Percentiles rank a stretch among this genome's conserved stretches.
These are phyloP conservation scores for Lathyrus oleraceus DNA, from an alignment of 306 rosid genomes.

Conservation along the genomic window DNA sequence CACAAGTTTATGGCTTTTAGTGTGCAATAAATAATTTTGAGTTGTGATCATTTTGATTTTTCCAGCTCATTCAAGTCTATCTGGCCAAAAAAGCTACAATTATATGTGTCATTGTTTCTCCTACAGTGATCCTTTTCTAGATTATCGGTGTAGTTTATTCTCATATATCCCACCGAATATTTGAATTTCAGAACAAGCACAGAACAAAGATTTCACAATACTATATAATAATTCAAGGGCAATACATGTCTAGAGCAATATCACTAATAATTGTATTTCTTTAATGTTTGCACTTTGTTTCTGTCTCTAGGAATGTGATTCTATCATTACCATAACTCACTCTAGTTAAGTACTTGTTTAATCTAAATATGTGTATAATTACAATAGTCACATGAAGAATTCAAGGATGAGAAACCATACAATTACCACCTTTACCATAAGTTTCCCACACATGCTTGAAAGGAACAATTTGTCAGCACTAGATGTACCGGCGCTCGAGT, in stretches of 20 bases:
- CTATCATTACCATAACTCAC: background rate
- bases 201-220: background rate
- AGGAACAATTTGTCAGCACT: slow-evolving; percentile 27
- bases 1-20: background rate
- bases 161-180: background rate
- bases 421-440: slow-evolving; percentile 27
- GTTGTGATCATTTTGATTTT: slow-evolving; percentile 9
- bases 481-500: slow-evolving; percentile 17
- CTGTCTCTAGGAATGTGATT: background rate
- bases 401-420: slow-evolving; percentile 32
- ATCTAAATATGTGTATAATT: slow-evolving; percentile 18
- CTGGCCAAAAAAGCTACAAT: background rate
- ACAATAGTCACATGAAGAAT: slow-evolving; percentile 3
- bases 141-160: background rate
- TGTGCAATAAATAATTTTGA: slow-evolving; percentile 25
- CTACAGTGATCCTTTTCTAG: background rate
- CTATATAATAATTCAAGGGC: background rate
- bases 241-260: slow-evolving; percentile 6
- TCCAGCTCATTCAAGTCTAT: background rate
- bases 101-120: background rate
- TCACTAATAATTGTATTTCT: background rate
- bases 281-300: background rate
- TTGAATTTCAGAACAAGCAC: background rate
- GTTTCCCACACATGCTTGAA: slow-evolving; percentile 4
- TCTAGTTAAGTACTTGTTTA: too few species aligned